Conservation (phyloP, 352 stramenopile species). For the Phytophthora uliginosa region DNA sequence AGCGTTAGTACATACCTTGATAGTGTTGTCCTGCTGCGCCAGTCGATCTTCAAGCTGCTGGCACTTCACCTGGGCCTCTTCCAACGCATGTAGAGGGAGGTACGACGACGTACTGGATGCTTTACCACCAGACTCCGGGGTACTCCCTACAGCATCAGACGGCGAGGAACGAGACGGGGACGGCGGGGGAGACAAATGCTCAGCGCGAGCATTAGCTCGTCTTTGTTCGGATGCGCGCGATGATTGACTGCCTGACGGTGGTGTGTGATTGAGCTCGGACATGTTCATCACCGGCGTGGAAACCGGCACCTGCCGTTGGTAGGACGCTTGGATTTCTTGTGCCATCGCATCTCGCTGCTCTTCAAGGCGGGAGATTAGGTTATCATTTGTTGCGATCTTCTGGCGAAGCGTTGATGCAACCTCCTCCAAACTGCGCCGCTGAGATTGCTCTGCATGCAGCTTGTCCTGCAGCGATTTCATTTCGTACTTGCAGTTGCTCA, state of each 20-base stretch:
- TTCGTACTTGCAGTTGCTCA: constrained; percentile 79
- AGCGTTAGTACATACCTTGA: constrained; percentile 63
- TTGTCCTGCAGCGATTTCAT: constrained; percentile 71
- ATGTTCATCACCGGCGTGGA: constrained; percentile 70
- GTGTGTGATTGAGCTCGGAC: constrained; percentile 62
- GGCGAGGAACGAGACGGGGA: constrained; percentile 28
- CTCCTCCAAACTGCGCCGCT: constrained; percentile 72
- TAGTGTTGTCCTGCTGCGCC: constrained; percentile 77
- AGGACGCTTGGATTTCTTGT: constrained; percentile 70
- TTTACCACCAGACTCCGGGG: constrained; percentile 39
- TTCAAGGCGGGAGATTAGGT: constrained; percentile 65
- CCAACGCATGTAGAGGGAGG: constrained; percentile 65
- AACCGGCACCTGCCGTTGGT: constrained; percentile 54
- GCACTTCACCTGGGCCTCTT: constrained; percentile 80
- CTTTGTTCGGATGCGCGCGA: constrained; percentile 16
- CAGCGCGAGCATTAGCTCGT: not conserved
- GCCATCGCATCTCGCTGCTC: constrained; percentile 84
- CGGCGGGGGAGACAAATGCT: constrained; percentile 24
- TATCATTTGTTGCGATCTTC: constrained; percentile 73
- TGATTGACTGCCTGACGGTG: constrained; percentile 25
- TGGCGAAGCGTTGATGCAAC: constrained; percentile 73
- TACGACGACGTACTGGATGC: constrained; percentile 61
- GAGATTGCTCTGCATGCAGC: constrained; percentile 56
- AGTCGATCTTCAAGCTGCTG: constrained; percentile 85
- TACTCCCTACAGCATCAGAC: constrained; percentile 35